Evolutionary conservation across 2,329 filamentous ascomycete species (phyloP).

Genomic region (Venturia effusa): DNA sequence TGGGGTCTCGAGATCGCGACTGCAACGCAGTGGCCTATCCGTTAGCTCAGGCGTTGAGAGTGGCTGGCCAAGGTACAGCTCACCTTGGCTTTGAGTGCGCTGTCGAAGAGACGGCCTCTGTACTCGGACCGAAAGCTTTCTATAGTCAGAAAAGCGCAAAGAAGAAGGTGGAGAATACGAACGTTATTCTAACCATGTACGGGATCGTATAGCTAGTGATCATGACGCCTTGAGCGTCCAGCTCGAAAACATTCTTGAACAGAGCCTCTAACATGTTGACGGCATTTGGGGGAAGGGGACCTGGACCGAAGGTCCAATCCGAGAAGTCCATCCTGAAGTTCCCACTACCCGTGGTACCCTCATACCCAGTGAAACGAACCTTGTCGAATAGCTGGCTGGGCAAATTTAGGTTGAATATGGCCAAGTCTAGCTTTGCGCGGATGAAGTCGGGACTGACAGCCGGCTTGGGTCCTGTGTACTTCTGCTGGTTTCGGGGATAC

Average conservation of each 20-base stretch:
- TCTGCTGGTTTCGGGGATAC: not conserved
- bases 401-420: not conserved
- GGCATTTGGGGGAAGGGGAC: not conserved
- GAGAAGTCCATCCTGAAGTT: conserved; percentile 5
- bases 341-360: not conserved
- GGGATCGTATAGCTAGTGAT: not conserved
- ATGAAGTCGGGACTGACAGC: not conserved
- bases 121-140: not conserved
- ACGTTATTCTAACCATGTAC: not conserved
- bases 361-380: not conserved
- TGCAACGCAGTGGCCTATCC: not conserved
- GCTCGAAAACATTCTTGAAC: not conserved
- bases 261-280: not conserved
- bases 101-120: not conserved
- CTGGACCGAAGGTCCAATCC: not conserved
- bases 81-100: not conserved
- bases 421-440: not conserved
- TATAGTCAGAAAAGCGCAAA: not conserved
- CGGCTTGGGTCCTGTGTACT: not conserved
- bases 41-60: not conserved
- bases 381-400: not conserved
- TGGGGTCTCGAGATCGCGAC: not conserved
- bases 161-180: not conserved
- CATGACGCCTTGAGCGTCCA: not conserved
- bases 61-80: not conserved